Evolutionary conservation across 768 basidiomycete genomes (phyloP).

Genomic region (Phlegmacium glaucopus): DNA sequence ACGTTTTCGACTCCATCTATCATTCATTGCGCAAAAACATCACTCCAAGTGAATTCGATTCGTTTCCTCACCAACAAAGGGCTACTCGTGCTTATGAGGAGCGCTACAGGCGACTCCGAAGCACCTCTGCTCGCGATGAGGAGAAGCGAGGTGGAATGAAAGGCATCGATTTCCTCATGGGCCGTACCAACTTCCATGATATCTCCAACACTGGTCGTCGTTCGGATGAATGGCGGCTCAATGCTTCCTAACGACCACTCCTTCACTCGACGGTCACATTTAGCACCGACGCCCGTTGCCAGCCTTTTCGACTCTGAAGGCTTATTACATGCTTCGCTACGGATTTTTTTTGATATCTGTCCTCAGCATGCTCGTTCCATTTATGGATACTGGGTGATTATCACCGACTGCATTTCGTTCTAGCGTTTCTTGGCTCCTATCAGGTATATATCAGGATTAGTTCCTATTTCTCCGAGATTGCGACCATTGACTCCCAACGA

Average conservation of each 20-base stretch:
- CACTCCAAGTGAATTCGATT: conserved; percentile 38
- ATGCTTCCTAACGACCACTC: background rate
- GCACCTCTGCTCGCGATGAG: conserved; percentile 31
- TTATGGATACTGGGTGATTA: no score
- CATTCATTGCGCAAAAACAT: conserved; percentile 27
- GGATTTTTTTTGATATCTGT: no score
- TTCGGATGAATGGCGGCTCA: conserved; percentile 7
- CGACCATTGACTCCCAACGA: no score
- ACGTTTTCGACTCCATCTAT: conserved; percentile 29
- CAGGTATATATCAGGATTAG: no score
- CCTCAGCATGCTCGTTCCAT: no score
- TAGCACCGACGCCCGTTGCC: no score
- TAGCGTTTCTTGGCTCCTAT: no score
- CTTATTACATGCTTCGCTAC: no score
- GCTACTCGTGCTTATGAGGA: conserved; percentile 45
- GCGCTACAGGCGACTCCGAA: conserved; percentile 38
- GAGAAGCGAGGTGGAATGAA: conserved; percentile 53
- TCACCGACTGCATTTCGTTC: no score
- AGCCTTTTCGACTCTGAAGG: no score
- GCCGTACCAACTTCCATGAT: conserved; percentile 41
- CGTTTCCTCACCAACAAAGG: conserved; percentile 31
- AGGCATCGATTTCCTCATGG: conserved; percentile 57
- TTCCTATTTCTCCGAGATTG: no score
- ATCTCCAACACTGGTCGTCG: conserved; percentile 23
- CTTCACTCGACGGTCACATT: no score